phyloP scores from a whole-genome alignment of 2,329 filamentous ascomycete species.

The Colletotrichum incanum region DNA sequence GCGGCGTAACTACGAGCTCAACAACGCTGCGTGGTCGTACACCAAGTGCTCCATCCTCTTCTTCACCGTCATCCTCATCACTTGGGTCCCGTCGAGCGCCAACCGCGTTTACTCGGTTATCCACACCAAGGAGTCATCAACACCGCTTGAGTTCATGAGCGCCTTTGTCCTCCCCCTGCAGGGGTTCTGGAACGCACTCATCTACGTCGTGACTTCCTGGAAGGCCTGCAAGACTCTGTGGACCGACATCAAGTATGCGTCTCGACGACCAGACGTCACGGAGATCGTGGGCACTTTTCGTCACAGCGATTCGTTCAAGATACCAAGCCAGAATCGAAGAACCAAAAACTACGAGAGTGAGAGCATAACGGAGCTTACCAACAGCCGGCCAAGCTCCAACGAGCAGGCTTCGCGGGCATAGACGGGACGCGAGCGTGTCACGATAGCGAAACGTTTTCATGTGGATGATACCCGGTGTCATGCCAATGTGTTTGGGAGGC shows the following conservation, averaged over 20 bases:
- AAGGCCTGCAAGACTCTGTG: conserved; percentile 70
- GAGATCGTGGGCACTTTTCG: conserved; percentile 53
- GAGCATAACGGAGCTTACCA: conserved; percentile 67
- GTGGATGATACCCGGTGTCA: conserved; percentile 33
- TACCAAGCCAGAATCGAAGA: conserved; percentile 45
- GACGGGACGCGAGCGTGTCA: neutral
- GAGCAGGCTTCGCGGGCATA: conserved; percentile 44
- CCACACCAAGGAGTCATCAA: conserved; percentile 65
- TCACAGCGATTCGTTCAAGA: conserved; percentile 52
- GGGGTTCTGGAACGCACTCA: conserved; percentile 87
- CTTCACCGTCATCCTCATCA: conserved; percentile 79
- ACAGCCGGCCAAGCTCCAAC: conserved; percentile 55
- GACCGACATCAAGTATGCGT: conserved; percentile 53
- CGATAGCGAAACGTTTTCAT: conserved; percentile 9
- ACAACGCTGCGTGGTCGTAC: conserved; percentile 78
- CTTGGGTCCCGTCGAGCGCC: conserved; percentile 83
- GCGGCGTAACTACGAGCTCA: conserved; percentile 66
- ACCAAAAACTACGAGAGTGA: conserved; percentile 62
- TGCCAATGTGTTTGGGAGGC: neutral
- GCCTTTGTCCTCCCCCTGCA: conserved; percentile 85
- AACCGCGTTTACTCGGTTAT: conserved; percentile 83
- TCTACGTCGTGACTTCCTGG: conserved; percentile 82
- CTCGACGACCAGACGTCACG: conserved; percentile 50
- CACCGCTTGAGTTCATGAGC: conserved; percentile 78
- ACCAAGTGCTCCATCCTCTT: conserved; percentile 80